Evolutionary conservation across 2,329 filamentous ascomycete species (phyloP).

Genomic region (Cytospora leucostoma): DNA sequence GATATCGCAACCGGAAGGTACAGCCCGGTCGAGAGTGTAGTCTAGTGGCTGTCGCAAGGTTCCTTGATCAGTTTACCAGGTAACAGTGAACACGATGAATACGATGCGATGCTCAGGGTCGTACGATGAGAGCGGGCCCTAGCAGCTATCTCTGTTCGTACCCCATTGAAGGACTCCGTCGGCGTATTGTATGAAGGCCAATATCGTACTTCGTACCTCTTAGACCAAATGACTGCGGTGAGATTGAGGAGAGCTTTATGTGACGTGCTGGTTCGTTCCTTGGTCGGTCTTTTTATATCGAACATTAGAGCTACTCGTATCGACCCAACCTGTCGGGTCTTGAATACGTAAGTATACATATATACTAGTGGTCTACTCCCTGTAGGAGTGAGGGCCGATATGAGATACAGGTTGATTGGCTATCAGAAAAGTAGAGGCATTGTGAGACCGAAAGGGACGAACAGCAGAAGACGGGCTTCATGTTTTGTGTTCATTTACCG

Average conservation of each 20-base stretch:
- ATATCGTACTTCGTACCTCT: background rate
- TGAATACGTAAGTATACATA: background rate
- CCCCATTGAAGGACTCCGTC: too few species aligned
- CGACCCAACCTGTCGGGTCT: constrained; percentile 11
- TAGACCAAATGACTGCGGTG: background rate
- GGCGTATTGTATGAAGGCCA: too few species aligned
- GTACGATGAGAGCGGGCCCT: too few species aligned
- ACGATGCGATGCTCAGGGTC: too few species aligned
- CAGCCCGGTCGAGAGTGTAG: too few species aligned
- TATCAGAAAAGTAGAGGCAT: background rate
- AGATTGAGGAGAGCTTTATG: constrained; percentile 5
- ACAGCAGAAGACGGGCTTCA: too few species aligned
- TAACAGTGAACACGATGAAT: too few species aligned
- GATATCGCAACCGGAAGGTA: too few species aligned
- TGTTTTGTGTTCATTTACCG: too few species aligned
- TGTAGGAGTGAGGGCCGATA: background rate
- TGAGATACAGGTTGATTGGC: background rate
- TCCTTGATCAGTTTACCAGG: too few species aligned
- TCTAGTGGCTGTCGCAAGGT: too few species aligned
- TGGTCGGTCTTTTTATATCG: background rate
- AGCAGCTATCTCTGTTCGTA: too few species aligned
- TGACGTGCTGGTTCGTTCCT: constrained; percentile 11
- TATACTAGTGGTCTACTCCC: background rate
- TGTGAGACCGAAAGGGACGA: background rate
- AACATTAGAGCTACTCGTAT: background rate